Conservation (phyloP, 768 basidiomycete species). For the Podaxis rugospora region DNA sequence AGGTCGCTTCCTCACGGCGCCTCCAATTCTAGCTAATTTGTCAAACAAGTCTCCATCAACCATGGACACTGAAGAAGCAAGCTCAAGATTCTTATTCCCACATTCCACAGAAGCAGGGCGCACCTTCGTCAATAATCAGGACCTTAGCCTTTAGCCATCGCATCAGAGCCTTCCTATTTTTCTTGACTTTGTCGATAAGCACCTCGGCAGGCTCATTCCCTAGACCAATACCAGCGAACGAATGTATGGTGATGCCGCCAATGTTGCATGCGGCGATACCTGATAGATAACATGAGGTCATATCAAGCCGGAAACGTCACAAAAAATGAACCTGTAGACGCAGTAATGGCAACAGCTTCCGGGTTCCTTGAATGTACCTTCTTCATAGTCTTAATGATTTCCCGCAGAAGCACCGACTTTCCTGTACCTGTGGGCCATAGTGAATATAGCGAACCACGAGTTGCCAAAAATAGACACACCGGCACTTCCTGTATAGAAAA, state of each 20-base stretch:
- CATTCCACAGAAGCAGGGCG: slow-evolving; percentile 11
- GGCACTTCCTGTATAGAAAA: slow-evolving; percentile 98
- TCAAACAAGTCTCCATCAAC: slow-evolving; percentile 91
- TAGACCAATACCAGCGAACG: slow-evolving; percentile 91
- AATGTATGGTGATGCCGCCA: slow-evolving; percentile 92
- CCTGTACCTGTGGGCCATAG: slow-evolving; percentile 70
- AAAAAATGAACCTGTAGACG: slow-evolving; percentile 70
- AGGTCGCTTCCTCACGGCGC: slow-evolving; percentile 50
- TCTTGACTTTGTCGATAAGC: slow-evolving; percentile 62
- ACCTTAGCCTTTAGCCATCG: slow-evolving; percentile 86
- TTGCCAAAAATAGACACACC: slow-evolving; percentile 47
- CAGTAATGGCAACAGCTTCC: slow-evolving; percentile 89
- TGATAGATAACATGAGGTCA: slow-evolving; percentile 18
- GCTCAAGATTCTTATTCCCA: not conserved
- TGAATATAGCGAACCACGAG: not conserved
- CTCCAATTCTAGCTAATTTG: slow-evolving; percentile 75
- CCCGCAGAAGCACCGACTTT: slow-evolving; percentile 90
- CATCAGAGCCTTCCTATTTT: slow-evolving; percentile 77
- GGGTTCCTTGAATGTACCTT: slow-evolving; percentile 45
- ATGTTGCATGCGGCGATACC: slow-evolving; percentile 98
- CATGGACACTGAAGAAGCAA: slow-evolving; percentile 78
- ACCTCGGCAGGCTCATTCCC: slow-evolving; percentile 62
- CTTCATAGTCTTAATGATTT: slow-evolving; percentile 77
- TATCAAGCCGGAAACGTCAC: not conserved
- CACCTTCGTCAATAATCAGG: slow-evolving; percentile 80